Evolutionary conservation across 768 basidiomycete species (phyloP).

Genomic region (Chalciporus pseudorubinellus): DNA sequence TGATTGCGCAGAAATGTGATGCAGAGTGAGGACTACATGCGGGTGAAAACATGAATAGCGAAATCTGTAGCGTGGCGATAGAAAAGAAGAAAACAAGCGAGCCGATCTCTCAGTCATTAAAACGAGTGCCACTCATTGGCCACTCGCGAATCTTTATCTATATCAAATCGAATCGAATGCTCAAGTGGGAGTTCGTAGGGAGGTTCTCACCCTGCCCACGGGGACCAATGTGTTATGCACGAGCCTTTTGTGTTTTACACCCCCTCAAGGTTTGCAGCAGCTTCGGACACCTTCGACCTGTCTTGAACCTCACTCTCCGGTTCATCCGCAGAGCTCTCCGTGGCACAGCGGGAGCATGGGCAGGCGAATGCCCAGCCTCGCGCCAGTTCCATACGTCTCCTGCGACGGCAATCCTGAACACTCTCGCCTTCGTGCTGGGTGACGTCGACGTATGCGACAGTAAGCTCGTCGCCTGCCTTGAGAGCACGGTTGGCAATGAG

Average conservation of each 20-base stretch:
- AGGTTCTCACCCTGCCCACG: no score
- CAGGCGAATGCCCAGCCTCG: conserved; percentile 85
- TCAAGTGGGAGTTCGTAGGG: neutral
- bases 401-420: conserved; percentile 51
- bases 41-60: conserved; percentile 3
- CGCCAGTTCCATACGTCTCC: conserved; percentile 70
- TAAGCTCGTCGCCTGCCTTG: conserved; percentile 74
- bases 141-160: neutral
- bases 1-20: neutral
- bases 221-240: neutral
- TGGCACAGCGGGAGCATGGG: conserved; percentile 59
- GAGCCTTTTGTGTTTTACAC: conserved; percentile 7
- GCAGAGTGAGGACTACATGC: conserved; percentile 8
- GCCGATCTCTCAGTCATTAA: neutral
- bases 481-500: conserved; percentile 65
- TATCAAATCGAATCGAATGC: neutral
- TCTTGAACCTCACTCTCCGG: conserved; percentile 42
- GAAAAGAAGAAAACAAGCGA: neutral
- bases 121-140: neutral
- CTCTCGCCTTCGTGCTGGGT: conserved; percentile 53
- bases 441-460: conserved; percentile 74
- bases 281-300: conserved; percentile 47
- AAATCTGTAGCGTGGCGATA: neutral
- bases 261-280: conserved; percentile 32
- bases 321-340: conserved; percentile 41